Percentiles rank a stretch among this genome's conserved stretches.
Evolutionary conservation across 345 rosid species (phyloP).

Genomic region (Gynandropsis gynandra): DNA sequence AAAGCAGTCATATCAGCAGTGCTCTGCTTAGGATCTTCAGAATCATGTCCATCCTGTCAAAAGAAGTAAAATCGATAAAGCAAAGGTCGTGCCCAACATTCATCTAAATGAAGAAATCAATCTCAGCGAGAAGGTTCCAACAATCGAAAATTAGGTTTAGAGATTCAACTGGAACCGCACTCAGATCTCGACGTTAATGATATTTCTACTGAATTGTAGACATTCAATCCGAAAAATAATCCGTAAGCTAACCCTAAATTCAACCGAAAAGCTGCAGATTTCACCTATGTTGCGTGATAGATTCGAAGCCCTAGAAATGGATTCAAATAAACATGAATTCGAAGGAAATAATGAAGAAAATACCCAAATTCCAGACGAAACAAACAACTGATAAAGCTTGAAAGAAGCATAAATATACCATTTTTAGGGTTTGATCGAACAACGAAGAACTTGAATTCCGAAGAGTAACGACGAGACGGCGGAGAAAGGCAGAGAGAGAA

Average conservation of each 20-base stretch:
- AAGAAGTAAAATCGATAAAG: conserved; percentile 1
- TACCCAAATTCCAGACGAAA: too few relatives aligned
- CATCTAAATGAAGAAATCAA: not conserved
- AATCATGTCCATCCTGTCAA: conserved; percentile 46
- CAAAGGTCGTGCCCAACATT: not conserved
- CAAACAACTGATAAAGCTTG: not conserved
- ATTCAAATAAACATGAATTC: not conserved
- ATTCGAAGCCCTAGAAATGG: not conserved
- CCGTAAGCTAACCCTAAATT: not conserved
- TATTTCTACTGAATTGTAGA: not conserved
- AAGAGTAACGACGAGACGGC: conserved; percentile 17
- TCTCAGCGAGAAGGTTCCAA: too few relatives aligned
- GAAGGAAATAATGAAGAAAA: not conserved
- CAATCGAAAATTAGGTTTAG: too few relatives aligned
- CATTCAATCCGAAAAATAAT: not conserved
- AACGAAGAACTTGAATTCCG: conserved; percentile 9
- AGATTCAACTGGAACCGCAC: too few relatives aligned
- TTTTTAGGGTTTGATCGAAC: conserved; percentile 14
- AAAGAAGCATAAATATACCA: conserved; percentile 16
- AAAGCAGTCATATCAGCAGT: conserved; percentile 53
- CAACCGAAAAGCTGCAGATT: too few relatives aligned
- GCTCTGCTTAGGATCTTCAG: conserved; percentile 46
- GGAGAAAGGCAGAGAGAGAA: conserved; percentile 3
- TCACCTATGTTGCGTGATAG: too few relatives aligned
- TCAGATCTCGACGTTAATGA: not conserved